Conservation (phyloP, 148 eudicot species). For the Chenopodium album region DNA sequence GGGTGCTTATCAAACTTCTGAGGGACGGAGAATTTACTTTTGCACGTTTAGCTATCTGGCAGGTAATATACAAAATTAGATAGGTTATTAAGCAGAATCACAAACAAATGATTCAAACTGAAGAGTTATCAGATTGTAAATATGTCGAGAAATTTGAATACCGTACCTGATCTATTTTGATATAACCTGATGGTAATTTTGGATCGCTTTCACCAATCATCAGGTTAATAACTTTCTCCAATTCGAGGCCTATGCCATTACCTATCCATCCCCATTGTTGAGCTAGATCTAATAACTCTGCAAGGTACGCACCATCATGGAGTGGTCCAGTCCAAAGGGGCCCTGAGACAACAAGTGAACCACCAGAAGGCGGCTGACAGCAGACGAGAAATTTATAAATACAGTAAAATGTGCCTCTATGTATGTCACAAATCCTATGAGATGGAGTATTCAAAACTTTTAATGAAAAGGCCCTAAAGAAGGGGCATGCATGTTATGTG, state of each 20-base stretch:
- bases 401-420: no score
- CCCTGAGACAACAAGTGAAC: slow-evolving; percentile 68
- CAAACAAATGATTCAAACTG: not conserved
- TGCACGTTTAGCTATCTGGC: slow-evolving; percentile 82
- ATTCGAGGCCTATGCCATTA: slow-evolving; percentile 46
- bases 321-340: slow-evolving; percentile 98
- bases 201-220: slow-evolving; percentile 95
- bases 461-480: no score
- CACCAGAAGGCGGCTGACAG: slow-evolving; percentile 42
- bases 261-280: slow-evolving; percentile 84
- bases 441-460: no score
- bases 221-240: slow-evolving; percentile 62
- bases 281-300: slow-evolving; percentile 67
- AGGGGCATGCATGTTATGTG: no score
- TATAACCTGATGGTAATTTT: slow-evolving; percentile 68
- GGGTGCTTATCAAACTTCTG: slow-evolving; percentile 41
- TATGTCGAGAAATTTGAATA: slow-evolving; percentile 11
- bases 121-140: not conserved
- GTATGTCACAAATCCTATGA: no score
- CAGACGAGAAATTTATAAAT: slow-evolving; percentile 4
- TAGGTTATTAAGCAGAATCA: slow-evolving; percentile 1
- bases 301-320: slow-evolving; percentile 56
- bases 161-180: slow-evolving; percentile 84
- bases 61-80: not conserved
- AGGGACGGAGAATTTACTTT: slow-evolving; percentile 80